A percentile compares a stretch with the other conserved stretches of the same genome.
Evolutionary conservation across 179 eudicot genomes (phyloP).

Genomic region (Gypsophila paniculata): DNA sequence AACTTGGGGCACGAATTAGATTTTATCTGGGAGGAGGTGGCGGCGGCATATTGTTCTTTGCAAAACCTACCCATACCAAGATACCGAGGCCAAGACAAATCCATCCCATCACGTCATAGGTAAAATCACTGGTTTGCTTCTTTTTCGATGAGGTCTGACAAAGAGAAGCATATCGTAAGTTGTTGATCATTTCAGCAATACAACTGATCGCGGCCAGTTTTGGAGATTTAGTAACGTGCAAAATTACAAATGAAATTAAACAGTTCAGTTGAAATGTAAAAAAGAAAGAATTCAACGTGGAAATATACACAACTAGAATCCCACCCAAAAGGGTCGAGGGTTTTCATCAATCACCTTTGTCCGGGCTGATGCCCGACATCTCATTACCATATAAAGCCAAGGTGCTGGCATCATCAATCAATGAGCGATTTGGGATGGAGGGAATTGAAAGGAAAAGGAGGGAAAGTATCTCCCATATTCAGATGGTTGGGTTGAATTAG

Average conservation of each 20-base stretch:
- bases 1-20: not conserved
- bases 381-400: not conserved
- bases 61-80: conserved; percentile 53
- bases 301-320: not conserved
- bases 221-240: not conserved
- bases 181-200: not conserved
- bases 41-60: conserved; percentile 35
- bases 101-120: conserved; percentile 87
- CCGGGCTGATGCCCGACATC: not conserved
- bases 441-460: not conserved
- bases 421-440: not conserved
- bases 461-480: not conserved
- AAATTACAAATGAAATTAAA: not conserved
- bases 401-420: not conserved
- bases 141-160: conserved; percentile 51
- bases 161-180: not conserved
- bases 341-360: not conserved
- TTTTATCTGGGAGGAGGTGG: conserved; percentile 33
- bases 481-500: too few relatives aligned
- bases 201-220: not conserved
- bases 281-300: not conserved
- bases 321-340: not conserved
- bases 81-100: conserved; percentile 76
- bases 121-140: conserved; percentile 63
- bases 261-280: not conserved